Base-by-base conservation (phyloP, 163 green algal genomes). In the Volvox carteri region DNA sequence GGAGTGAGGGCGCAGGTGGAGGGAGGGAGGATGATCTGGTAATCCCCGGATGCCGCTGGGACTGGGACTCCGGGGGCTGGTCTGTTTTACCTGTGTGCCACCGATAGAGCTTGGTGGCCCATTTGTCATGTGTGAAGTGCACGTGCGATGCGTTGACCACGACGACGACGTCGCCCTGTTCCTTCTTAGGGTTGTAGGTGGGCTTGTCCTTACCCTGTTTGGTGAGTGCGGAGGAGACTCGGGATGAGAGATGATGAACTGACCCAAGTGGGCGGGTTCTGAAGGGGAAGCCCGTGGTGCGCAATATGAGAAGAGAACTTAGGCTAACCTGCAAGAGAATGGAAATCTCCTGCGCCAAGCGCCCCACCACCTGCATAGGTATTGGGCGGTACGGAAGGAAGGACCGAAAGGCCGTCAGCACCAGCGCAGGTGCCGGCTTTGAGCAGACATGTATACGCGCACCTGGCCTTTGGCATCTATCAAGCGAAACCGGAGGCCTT, bases 201-300 rank as follows among this genome's bases (percentile, higher is more conserved):
- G 98, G 98, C 93, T 99, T 99, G 95, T 99, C 98, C 85, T 99
- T 99, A 48, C 98, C 98, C 94, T 88, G 33, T n/a, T n/a, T n/a
- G n/a, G n/a, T n/a, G n/a, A n/a, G n/a, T n/a, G n/a, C n/a, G n/a
- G n/a, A n/a, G n/a, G n/a, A n/a, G n/a, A n/a, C n/a, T n/a, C n/a
- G n/a, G n/a, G n/a, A n/a, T n/a, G n/a, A n/a, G n/a, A n/a, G n/a
- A n/a, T n/a, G n/a, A n/a, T n/a, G n/a, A n/a, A n/a, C n/a, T n/a
- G n/a, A n/a, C n/a, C n/a, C n/a, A n/a, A n/a, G n/a, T n/a, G n/a
- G n/a, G n/a, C n/a, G n/a, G n/a, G n/a, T n/a, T n/a, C n/a, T n/a
- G n/a, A n/a, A n/a, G n/a, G n/a, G n/a, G n/a, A n/a, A n/a, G n/a
- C n/a, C n/a, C n/a, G n/a, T n/a, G n/a, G n/a, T n/a, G n/a, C n/a